Evolutionary conservation across 1,284 basidiomycete species (phyloP), one percentile per base, ranked within the genome.

Genomic region (Coriolopsis trogii): DNA sequence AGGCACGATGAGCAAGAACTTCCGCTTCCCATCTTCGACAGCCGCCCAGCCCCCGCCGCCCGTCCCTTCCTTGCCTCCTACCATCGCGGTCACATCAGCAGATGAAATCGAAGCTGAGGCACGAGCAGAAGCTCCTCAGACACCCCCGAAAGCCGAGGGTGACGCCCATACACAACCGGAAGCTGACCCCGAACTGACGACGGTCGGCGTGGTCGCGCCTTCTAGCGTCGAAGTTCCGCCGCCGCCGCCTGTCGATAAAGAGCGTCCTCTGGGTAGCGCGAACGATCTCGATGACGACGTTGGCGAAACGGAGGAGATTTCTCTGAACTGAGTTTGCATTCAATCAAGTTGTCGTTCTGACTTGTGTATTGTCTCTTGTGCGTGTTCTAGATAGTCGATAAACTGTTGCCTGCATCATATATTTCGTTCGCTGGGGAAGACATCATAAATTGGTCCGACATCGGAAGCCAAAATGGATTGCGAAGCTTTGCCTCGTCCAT

Each of bases 1-100:
- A 45, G 87, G 89, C 20, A 86, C 84, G 41, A 91, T 91, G 87
- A 87, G 89, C 64, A 80, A 75, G 53, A 79, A 84, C 52, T 92
- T 91, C 72, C 84, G 80, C 62, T 92, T 91, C 73, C 89, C 88
- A 23, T 71, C 79, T 23, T 63, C 74, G 3, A 58, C 67, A 18
- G 64, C 71, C 3, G 37, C 57, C n/a, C 55, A 66, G 12, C 31
- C 56, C 23, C 47, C 55, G 24, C 55, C 55, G 4, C 59, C 64
- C 7, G 56, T 62, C 8, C 63, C 64, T 0, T 41, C 63, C 10
- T 42, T 60, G 21, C 58, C 62, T 3, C 48, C 45, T 9, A 43
- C 49, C n/a, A 51, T 50, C 16, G 29, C 49, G 6, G 41, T 44
- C 20, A 45, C 48, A 13, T 42, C 53, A 6, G 44, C 53, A 1